Conservation (phyloP, 176 grass and related monocot species). For the Triticum dicoccoides region DNA sequence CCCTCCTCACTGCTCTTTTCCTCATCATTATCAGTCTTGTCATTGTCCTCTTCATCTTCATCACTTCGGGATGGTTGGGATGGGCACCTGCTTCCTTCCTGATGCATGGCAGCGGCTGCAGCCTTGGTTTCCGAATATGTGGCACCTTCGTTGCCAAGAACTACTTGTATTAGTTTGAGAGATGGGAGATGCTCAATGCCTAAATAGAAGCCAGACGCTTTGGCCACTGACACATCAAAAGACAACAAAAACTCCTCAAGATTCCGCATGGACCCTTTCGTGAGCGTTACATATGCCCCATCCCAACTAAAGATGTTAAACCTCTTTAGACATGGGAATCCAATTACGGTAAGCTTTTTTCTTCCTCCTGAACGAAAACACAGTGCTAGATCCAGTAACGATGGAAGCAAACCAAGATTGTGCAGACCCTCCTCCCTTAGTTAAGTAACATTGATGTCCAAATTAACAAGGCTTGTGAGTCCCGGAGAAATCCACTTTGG, state of each 20-base stretch:
- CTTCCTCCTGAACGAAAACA: background rate
- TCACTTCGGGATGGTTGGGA: background rate
- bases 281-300: background rate
- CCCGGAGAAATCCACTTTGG: background rate
- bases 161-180: background rate
- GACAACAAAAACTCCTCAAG: background rate
- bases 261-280: background rate
- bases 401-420: background rate
- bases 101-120: background rate
- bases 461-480: background rate
- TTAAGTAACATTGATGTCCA: background rate
- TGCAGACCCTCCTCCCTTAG: background rate
- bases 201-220: background rate
- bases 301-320: background rate
- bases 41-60: background rate
- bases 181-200: background rate
- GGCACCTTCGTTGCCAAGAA: background rate
- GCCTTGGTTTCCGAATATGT: background rate
- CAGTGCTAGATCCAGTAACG: background rate
- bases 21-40: background rate
- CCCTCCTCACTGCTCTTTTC: background rate
- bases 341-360: background rate
- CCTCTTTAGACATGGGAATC: background rate
- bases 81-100: background rate
- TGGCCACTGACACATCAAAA: background rate